These are phyloP conservation scores for Eugenia klotzschiana DNA, from an alignment of 441 rosid genomes.

Conservation along the genomic window DNA sequence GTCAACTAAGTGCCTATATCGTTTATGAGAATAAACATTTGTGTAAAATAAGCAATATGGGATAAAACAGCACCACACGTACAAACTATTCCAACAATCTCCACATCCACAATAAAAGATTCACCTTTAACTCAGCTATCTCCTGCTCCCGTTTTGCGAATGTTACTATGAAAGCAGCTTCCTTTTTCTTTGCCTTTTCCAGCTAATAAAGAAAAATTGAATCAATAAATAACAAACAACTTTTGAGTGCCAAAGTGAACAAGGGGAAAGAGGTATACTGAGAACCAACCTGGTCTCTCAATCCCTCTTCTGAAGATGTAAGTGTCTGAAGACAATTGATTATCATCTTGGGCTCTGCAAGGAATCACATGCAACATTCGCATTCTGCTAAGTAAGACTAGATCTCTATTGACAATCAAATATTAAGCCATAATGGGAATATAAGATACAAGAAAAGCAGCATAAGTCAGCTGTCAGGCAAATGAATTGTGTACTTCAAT, in stretches of 20 bases:
- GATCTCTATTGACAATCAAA: not conserved
- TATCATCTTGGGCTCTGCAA: constrained; percentile 65
- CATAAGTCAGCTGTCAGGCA: not conserved
- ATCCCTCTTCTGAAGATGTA: constrained; percentile 69
- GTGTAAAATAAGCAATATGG: not conserved
- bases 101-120: not conserved
- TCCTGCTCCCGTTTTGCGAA: constrained; percentile 95
- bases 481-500: not conserved
- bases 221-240: constrained; percentile 6
- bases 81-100: not conserved
- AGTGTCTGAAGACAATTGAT: constrained; percentile 65
- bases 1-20: not conserved
- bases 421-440: not conserved
- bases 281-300: constrained; percentile 67
- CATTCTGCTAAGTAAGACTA: not conserved
- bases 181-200: constrained; percentile 91
- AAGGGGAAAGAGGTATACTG: not conserved
- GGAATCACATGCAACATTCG: not conserved
- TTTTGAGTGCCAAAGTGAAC: not conserved
- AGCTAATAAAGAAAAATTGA: constrained; percentile 35
- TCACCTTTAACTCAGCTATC: constrained; percentile 84
- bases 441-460: not conserved
- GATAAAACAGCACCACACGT: not conserved
- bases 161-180: constrained; percentile 93
- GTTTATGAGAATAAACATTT: not conserved